Conservation (phyloP, 2,329 filamentous ascomycete species). For the Penicillium thymicola region DNA sequence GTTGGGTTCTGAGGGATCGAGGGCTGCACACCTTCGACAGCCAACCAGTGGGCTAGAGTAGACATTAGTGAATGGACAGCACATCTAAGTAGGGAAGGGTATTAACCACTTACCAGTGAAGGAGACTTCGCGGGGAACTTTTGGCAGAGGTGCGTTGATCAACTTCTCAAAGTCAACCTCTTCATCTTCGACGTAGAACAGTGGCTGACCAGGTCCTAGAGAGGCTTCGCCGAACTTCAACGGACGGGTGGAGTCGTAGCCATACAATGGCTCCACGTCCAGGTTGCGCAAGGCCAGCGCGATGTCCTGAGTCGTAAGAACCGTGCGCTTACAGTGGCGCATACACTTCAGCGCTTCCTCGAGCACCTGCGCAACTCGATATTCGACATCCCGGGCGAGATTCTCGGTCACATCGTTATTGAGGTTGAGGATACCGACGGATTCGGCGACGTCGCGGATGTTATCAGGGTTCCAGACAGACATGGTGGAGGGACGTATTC, state of each 20-base stretch:
- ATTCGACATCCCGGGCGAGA: conserved; percentile 91
- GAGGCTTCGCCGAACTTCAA: conserved; percentile 91
- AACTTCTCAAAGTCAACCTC: conserved; percentile 99
- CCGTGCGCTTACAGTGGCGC: conserved; percentile 83
- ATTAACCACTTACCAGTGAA: conserved; percentile 67
- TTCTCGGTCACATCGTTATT: conserved; percentile 83
- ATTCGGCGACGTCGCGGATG: conserved; percentile 92
- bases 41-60: conserved; percentile 82
- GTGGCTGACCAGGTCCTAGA: conserved; percentile 84
- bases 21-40: conserved; percentile 94
- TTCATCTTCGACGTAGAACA: conserved; percentile 97
- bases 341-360: conserved; percentile 95
- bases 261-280: conserved; percentile 92
- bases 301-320: conserved; percentile 84
- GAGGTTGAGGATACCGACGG: conserved; percentile 78
- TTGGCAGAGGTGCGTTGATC: conserved; percentile 92
- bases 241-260: conserved; percentile 88
- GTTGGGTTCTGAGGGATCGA: conserved; percentile 96
- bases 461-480: conserved; percentile 95
- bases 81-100: neutral
- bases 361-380: conserved; percentile 87
- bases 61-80: conserved; percentile 8
- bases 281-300: conserved; percentile 79
- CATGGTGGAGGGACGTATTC: conserved; percentile 35
- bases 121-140: conserved; percentile 86